Percentiles rank a stretch among this genome's conserved stretches.
Conservation (phyloP, 192 early-diverging fungal species). For the Diversispora eburnea region DNA sequence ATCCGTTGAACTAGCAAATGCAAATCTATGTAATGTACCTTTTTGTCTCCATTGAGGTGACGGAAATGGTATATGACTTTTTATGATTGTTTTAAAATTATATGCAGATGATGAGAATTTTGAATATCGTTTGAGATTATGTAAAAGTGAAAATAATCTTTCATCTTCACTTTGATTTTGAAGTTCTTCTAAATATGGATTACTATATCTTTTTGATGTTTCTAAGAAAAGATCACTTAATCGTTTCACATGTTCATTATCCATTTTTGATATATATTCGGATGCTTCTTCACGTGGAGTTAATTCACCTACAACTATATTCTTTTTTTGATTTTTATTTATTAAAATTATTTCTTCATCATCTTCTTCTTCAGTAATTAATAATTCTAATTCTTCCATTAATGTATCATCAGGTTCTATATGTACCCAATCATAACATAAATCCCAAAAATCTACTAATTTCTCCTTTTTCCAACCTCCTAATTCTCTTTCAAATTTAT, state of each 20-base stretch:
- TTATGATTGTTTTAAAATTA: slow-evolving; percentile 22
- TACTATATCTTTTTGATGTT: slow-evolving; percentile 22
- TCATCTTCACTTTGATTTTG: slow-evolving; percentile 21
- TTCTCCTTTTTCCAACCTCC: slow-evolving; percentile 22
- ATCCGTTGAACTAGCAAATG: slow-evolving; percentile 25
- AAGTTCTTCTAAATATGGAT: slow-evolving; percentile 26
- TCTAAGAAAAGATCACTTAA: slow-evolving; percentile 17
- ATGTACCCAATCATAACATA: slow-evolving; percentile 23
- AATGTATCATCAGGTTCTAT: slow-evolving; percentile 1
- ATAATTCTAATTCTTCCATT: slow-evolving; percentile 21
- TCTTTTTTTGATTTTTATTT: slow-evolving; percentile 10
- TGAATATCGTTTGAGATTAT: slow-evolving; percentile 36
- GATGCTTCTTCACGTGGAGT: slow-evolving; percentile 2
- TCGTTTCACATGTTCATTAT: slow-evolving; percentile 6
- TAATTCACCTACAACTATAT: slow-evolving; percentile 28
- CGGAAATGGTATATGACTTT: neutral
- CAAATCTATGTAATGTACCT: slow-evolving; percentile 15
- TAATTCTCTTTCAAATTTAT: slow-evolving; percentile 31
- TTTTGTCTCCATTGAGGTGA: neutral
- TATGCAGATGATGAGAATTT: slow-evolving; percentile 36
- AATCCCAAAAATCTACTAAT: slow-evolving; percentile 15
- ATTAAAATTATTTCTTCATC: slow-evolving; percentile 31
- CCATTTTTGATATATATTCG: neutral
- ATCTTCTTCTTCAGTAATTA: slow-evolving; percentile 19
- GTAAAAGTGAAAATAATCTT: slow-evolving; percentile 30